Base-by-base conservation (phyloP, 2,329 filamentous ascomycete genomes). In the Fusarium palustre region DNA sequence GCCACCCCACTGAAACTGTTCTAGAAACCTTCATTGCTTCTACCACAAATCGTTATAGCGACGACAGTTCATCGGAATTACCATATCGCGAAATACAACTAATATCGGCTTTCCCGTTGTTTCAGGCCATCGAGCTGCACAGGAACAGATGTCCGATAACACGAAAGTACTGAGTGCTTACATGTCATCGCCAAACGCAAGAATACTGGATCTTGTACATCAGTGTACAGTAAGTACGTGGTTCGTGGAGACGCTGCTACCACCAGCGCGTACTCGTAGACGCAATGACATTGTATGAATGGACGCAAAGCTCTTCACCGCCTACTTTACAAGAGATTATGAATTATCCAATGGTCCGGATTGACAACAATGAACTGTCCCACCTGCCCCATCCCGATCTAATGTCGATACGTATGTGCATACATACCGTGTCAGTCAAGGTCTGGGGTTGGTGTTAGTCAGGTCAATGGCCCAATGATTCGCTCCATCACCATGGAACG, bases 11-110 rank as follows among this genome's bases (percentile, higher is more conserved):
- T 49, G 60, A 65, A 59, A 60, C 33, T 52, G 59, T 75, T 75
- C 73, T 75, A 73, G 73, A 75, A 75, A 64, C 63, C 70, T 75
- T 59, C 38, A 38, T 73, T 59, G 33, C 22, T 65, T 69, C 58
- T 60, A 49, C 48, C 54, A 33, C 62, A 69, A 66, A 63, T 55
- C 55, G 66, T 52, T 70, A 48, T 55, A 48, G 36, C n/a, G n/a
- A 39, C n/a, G 15, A 34, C 34, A 64, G 58, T 56, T 65, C 52
- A 58, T 53, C 39, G 46, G 55, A 55, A 46, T 36, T 31, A 42
- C 48, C 34, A 16, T 24, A 39, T 50, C 47, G 45, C 41, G 50
- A 25, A 22, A 47, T 55, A 34, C 25, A 41, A 38, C 28, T 24
- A 41, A 54, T 45, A 18, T 57, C 62, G 56, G 46, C 20, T 41